A percentile compares a stretch with the other conserved stretches of the same genome.
Conservation (phyloP, 208 protist species). For the Leishmania tarentolae region DNA sequence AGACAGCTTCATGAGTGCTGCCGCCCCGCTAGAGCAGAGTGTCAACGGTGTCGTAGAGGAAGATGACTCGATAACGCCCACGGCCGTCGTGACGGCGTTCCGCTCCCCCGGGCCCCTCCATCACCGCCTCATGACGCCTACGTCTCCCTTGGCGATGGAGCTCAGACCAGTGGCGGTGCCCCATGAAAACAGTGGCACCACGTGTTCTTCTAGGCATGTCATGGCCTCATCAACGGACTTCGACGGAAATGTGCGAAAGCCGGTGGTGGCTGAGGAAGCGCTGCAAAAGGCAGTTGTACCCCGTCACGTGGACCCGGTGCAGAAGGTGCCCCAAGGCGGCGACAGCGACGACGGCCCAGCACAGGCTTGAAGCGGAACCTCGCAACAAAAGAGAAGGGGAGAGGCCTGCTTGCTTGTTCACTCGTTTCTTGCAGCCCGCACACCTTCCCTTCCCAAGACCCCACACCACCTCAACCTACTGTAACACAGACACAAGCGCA, state of each 20-base stretch:
- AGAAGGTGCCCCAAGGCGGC: not conserved
- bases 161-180: not conserved
- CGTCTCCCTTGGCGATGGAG: not conserved
- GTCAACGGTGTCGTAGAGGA: conserved; percentile 7
- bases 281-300: not conserved
- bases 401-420: not conserved
- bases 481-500: not conserved
- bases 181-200: not conserved
- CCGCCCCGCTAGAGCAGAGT: conserved; percentile 1
- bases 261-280: not conserved
- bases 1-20: not conserved
- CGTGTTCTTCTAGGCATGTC: not conserved
- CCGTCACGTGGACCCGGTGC: not conserved
- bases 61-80: conserved; percentile 13
- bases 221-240: not conserved
- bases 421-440: not conserved
- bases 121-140: conserved; percentile 15
- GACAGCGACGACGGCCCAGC: not conserved
- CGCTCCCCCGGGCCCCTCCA: not conserved
- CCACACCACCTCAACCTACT: not conserved
- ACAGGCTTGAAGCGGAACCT: not conserved
- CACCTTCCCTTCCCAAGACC: not conserved
- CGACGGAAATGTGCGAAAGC: not conserved
- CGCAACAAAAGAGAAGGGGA: not conserved
- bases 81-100: conserved; percentile 22